phyloP scores from a whole-genome alignment of 2,329 filamentous ascomycete genomes.

The Escovopsis sp. region DNA sequence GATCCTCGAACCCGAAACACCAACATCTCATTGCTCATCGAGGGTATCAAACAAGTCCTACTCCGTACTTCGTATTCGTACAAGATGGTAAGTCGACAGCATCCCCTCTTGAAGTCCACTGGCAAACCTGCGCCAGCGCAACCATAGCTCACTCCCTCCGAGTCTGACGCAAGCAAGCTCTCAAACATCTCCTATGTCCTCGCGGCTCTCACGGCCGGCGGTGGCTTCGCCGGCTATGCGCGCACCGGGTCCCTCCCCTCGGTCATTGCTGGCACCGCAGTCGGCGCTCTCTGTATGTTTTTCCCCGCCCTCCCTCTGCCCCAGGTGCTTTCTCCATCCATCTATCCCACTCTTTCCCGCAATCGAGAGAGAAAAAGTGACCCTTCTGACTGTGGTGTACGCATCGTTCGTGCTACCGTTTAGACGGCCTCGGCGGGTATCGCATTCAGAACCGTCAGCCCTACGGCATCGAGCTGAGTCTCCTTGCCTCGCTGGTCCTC shows the following conservation, averaged over 20 bases:
- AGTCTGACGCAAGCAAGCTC: constrained; percentile 2
- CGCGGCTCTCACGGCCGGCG: constrained; percentile 67
- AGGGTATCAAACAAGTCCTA: too few species aligned
- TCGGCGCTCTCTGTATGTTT: constrained; percentile 52
- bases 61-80: too few species aligned
- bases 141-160: background rate
- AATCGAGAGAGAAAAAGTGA: too few species aligned
- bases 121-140: background rate
- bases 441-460: constrained; percentile 59
- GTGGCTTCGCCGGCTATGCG: constrained; percentile 75
- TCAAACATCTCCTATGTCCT: constrained; percentile 57
- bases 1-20: too few species aligned
- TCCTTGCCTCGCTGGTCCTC: constrained; percentile 74
- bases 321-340: too few species aligned
- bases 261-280: constrained; percentile 66
- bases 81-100: too few species aligned
- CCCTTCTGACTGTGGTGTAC: too few species aligned
- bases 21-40: too few species aligned
- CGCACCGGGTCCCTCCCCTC: constrained; percentile 78
- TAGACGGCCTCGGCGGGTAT: constrained; percentile 67
- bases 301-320: too few species aligned
- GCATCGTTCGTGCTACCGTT: too few species aligned
- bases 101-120: too few species aligned
- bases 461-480: constrained; percentile 77
- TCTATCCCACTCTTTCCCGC: too few species aligned